Conservation (phyloP, 345 rosid genomes). For the Gynandropsis gynandra region DNA sequence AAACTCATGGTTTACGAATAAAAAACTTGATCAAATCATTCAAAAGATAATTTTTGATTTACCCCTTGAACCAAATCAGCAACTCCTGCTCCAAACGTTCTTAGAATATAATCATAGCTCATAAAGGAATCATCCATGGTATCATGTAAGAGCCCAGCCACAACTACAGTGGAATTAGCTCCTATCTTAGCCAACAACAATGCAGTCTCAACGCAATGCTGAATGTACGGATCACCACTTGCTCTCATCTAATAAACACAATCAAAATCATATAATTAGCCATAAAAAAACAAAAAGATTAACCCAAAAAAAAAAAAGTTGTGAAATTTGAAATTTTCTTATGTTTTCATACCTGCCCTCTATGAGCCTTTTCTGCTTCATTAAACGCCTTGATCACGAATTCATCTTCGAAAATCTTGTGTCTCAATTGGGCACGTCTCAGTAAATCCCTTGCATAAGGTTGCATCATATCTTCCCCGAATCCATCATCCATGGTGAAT, state of each 20-base stretch:
- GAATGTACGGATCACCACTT: conserved; percentile 88
- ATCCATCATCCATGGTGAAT: conserved; percentile 67
- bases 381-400: conserved; percentile 71
- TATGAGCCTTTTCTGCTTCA: conserved; percentile 88
- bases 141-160: conserved; percentile 94
- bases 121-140: conserved; percentile 79
- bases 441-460: conserved; percentile 65
- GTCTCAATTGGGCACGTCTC: conserved; percentile 56
- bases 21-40: not conserved
- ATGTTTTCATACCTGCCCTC: conserved; percentile 69
- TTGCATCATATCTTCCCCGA: conserved; percentile 32
- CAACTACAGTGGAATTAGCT: conserved; percentile 72
- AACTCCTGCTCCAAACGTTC: conserved; percentile 76
- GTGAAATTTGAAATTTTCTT: not conserved
- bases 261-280: conserved; percentile 4
- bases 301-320: not conserved
- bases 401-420: conserved; percentile 58
- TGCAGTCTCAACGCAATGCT: conserved; percentile 97
- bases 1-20: not conserved
- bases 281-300: conserved; percentile 6
- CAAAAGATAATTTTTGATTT: conserved; percentile 23
- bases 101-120: conserved; percentile 56
- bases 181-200: conserved; percentile 79
- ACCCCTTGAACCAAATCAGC: conserved; percentile 98
- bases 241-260: conserved; percentile 67